Conservation (phyloP, 2,329 filamentous ascomycete species). For the Sporothrix pallida region DNA sequence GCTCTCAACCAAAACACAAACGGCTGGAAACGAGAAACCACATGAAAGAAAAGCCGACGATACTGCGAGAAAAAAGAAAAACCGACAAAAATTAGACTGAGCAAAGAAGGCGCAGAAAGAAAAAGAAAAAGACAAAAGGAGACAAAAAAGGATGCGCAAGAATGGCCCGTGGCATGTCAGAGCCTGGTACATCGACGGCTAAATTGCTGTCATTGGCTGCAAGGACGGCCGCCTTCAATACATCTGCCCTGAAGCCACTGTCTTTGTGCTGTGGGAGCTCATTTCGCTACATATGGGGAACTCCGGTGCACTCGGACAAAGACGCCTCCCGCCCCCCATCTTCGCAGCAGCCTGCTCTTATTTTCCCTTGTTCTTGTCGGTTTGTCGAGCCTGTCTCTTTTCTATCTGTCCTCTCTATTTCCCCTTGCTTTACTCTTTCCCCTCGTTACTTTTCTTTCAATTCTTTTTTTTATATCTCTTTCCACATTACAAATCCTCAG, state of each 20-base stretch:
- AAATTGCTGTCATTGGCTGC: constrained; percentile 32
- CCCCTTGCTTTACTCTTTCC: not conserved
- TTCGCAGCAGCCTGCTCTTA: not conserved
- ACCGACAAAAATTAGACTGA: not conserved
- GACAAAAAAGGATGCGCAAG: not conserved
- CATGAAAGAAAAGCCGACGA: not conserved
- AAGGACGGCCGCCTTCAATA: constrained; percentile 16
- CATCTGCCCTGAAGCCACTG: constrained; percentile 19
- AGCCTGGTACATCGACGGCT: constrained; percentile 29
- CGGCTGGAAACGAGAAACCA: not conserved
- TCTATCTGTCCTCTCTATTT: not conserved
- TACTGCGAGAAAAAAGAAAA: not conserved
- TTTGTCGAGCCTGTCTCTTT: not conserved
- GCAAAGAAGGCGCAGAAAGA: not conserved
- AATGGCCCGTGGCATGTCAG: constrained; percentile 11
- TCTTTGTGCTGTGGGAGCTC: constrained; percentile 37
- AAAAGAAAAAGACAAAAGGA: not conserved
- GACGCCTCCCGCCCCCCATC: constrained; percentile 15
- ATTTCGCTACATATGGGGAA: constrained; percentile 41
- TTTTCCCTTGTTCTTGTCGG: not conserved
- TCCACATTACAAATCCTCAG: constrained; percentile 2
- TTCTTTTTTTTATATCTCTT: not conserved
- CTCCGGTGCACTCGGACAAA: constrained; percentile 38
- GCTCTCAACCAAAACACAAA: constrained; percentile 8
- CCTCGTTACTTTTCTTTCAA: not conserved